Conservation (phyloP, 495 filamentous ascomycete species). For the Daldinia grandis region DNA sequence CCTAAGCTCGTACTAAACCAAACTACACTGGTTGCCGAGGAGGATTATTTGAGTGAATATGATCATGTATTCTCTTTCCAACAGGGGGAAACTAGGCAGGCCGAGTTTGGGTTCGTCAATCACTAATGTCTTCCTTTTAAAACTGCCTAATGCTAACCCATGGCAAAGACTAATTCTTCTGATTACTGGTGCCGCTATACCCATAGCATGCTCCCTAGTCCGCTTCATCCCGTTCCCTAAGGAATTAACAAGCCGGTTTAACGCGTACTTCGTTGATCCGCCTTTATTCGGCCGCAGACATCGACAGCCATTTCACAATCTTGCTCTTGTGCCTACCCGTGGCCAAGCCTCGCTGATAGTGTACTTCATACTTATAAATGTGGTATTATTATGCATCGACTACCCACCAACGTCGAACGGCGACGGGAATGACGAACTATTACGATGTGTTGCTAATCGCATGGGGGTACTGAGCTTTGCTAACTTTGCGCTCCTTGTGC, state of each 20-base stretch:
- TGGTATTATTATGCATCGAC: constrained; percentile 44
- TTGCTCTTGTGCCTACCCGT: constrained; percentile 51
- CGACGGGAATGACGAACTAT: background rate
- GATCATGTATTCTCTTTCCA: constrained; percentile 34
- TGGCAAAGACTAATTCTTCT: constrained; percentile 42
- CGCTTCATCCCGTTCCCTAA: constrained; percentile 43
- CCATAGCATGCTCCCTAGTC: constrained; percentile 44
- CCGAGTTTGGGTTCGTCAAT: constrained; percentile 41
- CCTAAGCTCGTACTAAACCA: constrained; percentile 34
- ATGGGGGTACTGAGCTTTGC: constrained; percentile 60
- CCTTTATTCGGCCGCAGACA: constrained; percentile 47
- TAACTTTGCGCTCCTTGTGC: constrained; percentile 57
- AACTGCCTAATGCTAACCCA: background rate
- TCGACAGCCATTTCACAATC: constrained; percentile 37
- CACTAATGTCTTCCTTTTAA: background rate
- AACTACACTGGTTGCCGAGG: constrained; percentile 41
- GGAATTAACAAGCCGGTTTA: constrained; percentile 26
- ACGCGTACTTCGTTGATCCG: constrained; percentile 47
- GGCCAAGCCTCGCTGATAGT: constrained; percentile 51
- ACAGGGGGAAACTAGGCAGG: constrained; percentile 31
- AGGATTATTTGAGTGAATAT: constrained; percentile 32
- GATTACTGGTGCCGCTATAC: constrained; percentile 45
- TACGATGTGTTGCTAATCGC: constrained; percentile 53
- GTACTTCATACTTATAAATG: constrained; percentile 49
- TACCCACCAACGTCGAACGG: constrained; percentile 28